These are phyloP conservation scores for Aegilops longissima DNA, from an alignment of 176 grass and related monocot species.

Conservation along the genomic window DNA sequence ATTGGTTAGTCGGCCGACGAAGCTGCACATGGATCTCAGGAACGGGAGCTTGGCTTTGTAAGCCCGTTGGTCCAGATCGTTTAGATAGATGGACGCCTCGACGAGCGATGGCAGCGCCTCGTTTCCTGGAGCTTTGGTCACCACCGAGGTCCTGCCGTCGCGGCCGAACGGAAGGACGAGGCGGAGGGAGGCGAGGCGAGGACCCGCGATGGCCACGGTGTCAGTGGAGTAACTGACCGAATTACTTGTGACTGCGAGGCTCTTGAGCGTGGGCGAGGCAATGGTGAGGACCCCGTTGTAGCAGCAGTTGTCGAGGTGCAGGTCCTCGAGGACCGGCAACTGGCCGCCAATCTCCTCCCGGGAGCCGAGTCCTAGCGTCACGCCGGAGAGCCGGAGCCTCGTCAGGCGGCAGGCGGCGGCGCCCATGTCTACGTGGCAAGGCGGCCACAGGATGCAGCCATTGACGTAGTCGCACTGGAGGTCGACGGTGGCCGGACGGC, in stretches of 20 bases:
- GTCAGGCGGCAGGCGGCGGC: not conserved
- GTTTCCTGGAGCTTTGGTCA: not conserved
- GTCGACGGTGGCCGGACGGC: not conserved
- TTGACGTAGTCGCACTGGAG: not conserved
- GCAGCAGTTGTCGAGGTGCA: not conserved
- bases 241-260: not conserved
- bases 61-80: not conserved
- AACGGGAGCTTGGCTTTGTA: not conserved
- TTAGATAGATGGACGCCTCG: not conserved
- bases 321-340: not conserved
- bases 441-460: not conserved
- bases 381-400: not conserved
- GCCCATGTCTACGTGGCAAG: not conserved
- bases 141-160: not conserved
- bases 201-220: not conserved
- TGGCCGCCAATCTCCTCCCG: not conserved
- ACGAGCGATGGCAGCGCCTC: not conserved
- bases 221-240: not conserved
- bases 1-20: not conserved
- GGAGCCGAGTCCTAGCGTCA: not conserved
- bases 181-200: not conserved
- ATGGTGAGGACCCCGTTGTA: not conserved
- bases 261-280: constrained; percentile 4
- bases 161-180: not conserved
- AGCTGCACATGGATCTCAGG: not conserved